Conservation (phyloP, 2,329 filamentous ascomycete genomes). For the Neopestalotiopsis sp. region DNA sequence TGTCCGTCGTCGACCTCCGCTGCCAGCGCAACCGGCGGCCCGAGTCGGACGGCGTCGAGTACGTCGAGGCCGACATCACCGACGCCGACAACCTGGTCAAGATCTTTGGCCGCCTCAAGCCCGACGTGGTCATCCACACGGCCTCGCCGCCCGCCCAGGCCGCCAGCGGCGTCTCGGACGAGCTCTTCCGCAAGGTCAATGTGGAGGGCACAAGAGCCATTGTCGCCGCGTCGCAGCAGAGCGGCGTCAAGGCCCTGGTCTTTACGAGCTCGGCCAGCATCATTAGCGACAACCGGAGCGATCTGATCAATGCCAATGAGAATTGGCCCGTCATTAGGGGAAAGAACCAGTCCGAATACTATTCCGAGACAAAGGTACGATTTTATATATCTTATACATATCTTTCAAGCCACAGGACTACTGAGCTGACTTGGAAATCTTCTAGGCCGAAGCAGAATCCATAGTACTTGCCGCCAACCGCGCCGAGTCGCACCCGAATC, state of each 20-base stretch:
- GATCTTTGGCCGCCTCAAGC: slow-evolving; percentile 69
- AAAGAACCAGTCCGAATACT: slow-evolving; percentile 76
- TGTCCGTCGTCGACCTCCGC: slow-evolving; percentile 75
- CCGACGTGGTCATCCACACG: slow-evolving; percentile 89
- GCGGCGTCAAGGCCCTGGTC: slow-evolving; percentile 80
- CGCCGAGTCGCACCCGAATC: slow-evolving; percentile 51
- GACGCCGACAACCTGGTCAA: slow-evolving; percentile 63
- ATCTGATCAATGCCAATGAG: slow-evolving; percentile 87
- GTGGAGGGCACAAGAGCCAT: slow-evolving; percentile 83
- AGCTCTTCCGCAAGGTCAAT: slow-evolving; percentile 81
- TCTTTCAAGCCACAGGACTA: neutral
- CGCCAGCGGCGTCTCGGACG: slow-evolving; percentile 56
- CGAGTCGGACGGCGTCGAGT: slow-evolving; percentile 61
- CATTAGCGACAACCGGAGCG: slow-evolving; percentile 78
- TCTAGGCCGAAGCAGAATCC: slow-evolving; percentile 76
- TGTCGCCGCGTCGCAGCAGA: slow-evolving; percentile 72
- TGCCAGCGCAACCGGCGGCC: slow-evolving; percentile 71
- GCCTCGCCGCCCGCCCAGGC: slow-evolving; percentile 71
- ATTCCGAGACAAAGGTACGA: slow-evolving; percentile 85
- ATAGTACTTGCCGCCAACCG: slow-evolving; percentile 80
- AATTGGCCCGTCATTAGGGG: slow-evolving; percentile 77
- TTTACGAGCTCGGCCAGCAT: slow-evolving; percentile 92
- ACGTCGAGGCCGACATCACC: slow-evolving; percentile 81
- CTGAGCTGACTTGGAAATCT: neutral
- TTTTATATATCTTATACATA: neutral